Evolutionary conservation across 371 early-diverging fungal genomes (phyloP).

Genomic region (Dinochytrium kinnereticum): DNA sequence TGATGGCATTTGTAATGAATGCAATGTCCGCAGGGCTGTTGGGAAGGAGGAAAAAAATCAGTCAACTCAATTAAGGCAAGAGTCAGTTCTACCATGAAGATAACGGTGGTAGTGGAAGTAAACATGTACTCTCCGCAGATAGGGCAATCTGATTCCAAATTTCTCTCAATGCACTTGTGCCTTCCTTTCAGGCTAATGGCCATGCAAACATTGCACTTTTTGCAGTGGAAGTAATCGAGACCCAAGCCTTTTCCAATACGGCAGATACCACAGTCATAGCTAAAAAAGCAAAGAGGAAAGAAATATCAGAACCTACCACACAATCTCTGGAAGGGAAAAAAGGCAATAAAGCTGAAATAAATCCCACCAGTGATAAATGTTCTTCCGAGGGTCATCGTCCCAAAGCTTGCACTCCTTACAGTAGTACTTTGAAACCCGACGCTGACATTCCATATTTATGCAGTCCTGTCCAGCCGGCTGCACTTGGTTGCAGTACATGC

Average conservation of each 20-base stretch:
- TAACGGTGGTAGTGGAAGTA: slow-evolving; percentile 77
- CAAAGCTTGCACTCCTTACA: slow-evolving; percentile 94
- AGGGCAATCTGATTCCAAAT: slow-evolving; percentile 92
- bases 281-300: slow-evolving; percentile 50
- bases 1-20: slow-evolving; percentile 90
- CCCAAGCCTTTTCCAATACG: slow-evolving; percentile 83
- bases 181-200: slow-evolving; percentile 69
- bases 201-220: slow-evolving; percentile 94
- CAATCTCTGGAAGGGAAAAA: background rate
- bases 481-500: slow-evolving; percentile 84
- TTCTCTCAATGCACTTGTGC: slow-evolving; percentile 96
- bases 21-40: slow-evolving; percentile 91
- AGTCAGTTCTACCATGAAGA: slow-evolving; percentile 75
- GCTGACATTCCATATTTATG: slow-evolving; percentile 63
- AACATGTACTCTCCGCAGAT: slow-evolving; percentile 98
- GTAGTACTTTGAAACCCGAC: slow-evolving; percentile 78
- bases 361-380: slow-evolving; percentile 78
- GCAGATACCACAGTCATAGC: slow-evolving; percentile 91
- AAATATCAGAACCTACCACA: background rate
- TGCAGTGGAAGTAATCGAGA: slow-evolving; percentile 92
- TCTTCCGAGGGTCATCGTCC: slow-evolving; percentile 82
- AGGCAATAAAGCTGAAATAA: background rate
- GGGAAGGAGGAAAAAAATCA: background rate
- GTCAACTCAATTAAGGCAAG: background rate
- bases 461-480: slow-evolving; percentile 87